These are phyloP conservation scores for Fraxinus pennsylvanica DNA, from an alignment of 257 asterid genomes.

Conservation along the genomic window DNA sequence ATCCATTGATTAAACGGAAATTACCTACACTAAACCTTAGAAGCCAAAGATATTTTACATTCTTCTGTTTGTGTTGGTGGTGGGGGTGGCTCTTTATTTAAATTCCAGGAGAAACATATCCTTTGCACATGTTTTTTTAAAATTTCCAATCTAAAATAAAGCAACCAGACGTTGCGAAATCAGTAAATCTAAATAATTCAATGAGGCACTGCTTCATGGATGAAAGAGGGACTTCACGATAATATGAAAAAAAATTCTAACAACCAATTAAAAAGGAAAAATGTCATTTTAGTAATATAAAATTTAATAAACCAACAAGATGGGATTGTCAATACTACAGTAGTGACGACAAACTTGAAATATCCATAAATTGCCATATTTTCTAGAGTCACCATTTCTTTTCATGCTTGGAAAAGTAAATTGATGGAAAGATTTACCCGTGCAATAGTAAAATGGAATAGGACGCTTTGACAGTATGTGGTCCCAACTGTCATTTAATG, in stretches of 20 bases:
- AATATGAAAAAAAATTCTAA: not conserved
- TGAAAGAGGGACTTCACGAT: not conserved
- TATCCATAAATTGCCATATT: not conserved
- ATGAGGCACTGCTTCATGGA: not conserved
- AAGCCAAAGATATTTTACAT: not conserved
- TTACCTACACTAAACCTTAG: not conserved
- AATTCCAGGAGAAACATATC: not conserved
- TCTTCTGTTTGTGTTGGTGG: not conserved
- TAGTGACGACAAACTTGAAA: not conserved
- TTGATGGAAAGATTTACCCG: constrained; percentile 34
- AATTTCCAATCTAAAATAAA: not conserved
- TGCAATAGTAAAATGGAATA: constrained; percentile 54
- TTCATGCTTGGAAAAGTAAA: not conserved
- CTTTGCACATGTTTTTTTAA: not conserved
- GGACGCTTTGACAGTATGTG: constrained; percentile 53
- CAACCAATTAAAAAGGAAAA: not conserved
- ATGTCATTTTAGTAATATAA: not conserved
- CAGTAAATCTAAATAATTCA: not conserved
- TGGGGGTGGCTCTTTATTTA: not conserved
- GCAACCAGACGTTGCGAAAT: not conserved
- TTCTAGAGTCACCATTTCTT: not conserved
- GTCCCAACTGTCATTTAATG: constrained; percentile 56
- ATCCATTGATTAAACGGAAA: not conserved
- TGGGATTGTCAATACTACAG: not conserved
- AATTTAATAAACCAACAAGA: not conserved